Conservation (phyloP, 176 grass and related monocot species). For the Triticum aestivum region IWGSC_CS_RefSeq_v2.1 NC_057812.1:267024922-267025421, state of each 20-base stretch:
- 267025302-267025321: not conserved
- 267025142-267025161: constrained; percentile 98
- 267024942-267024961: not conserved
- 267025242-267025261: constrained; percentile 51
- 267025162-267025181: constrained; percentile 79
- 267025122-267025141: constrained; percentile 83
- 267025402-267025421: not conserved
- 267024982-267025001: not conserved
- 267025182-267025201: constrained; percentile 52
- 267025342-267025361: not conserved
- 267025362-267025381: not conserved
- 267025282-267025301: constrained; percentile 37
- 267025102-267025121: constrained; percentile 29
- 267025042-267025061: not conserved
- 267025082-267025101: not conserved
- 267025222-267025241: constrained; percentile 57
- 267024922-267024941: not conserved
- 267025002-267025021: not conserved
- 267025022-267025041: constrained; percentile 3
- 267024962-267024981: not conserved
- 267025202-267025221: constrained; percentile 57
- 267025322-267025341: not conserved
- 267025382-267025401: not conserved
- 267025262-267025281: constrained; percentile 64
- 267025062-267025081: not conserved